phyloP scores from a whole-genome alignment of 805 yeast genomes.

The Lachancea sp. region DNA sequence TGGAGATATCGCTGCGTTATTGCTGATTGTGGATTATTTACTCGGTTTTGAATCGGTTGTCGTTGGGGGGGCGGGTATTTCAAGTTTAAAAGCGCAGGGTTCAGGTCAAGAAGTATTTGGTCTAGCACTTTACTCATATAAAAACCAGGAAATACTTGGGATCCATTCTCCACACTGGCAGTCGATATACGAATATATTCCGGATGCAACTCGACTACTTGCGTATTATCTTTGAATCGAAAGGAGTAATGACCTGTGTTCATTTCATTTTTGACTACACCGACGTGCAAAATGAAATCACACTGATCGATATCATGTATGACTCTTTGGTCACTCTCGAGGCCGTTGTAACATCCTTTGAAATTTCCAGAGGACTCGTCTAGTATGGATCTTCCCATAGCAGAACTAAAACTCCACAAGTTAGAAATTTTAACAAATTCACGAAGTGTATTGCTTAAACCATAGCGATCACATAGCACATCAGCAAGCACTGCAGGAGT shows the following conservation, averaged over 20 bases:
- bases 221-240: slow-evolving; percentile 37
- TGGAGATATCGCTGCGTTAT: slow-evolving; percentile 45
- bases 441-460: slow-evolving; percentile 40
- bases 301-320: slow-evolving; percentile 44
- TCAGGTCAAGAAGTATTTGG: slow-evolving; percentile 36
- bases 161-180: slow-evolving; percentile 15
- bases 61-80: slow-evolving; percentile 11
- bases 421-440: slow-evolving; percentile 39
- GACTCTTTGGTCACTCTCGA: slow-evolving; percentile 44
- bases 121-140: slow-evolving; percentile 48
- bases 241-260: slow-evolving; percentile 62
- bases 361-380: slow-evolving; percentile 63
- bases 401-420: slow-evolving; percentile 53
- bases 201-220: slow-evolving; percentile 46
- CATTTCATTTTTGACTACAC: slow-evolving; percentile 60
- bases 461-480: slow-evolving; percentile 58
- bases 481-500: slow-evolving; percentile 70
- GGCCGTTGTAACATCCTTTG: slow-evolving; percentile 70
- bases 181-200: slow-evolving; percentile 39
- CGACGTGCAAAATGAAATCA: slow-evolving; percentile 67
- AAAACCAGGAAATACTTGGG: slow-evolving; percentile 35
- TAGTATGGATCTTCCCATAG: slow-evolving; percentile 65
- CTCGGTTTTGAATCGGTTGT: slow-evolving; percentile 1
- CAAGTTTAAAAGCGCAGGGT: slow-evolving; percentile 22
- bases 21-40: slow-evolving; percentile 21